phyloP scores from a whole-genome alignment of 2,329 filamentous ascomycete genomes.

The Massarina eburnea region DNA sequence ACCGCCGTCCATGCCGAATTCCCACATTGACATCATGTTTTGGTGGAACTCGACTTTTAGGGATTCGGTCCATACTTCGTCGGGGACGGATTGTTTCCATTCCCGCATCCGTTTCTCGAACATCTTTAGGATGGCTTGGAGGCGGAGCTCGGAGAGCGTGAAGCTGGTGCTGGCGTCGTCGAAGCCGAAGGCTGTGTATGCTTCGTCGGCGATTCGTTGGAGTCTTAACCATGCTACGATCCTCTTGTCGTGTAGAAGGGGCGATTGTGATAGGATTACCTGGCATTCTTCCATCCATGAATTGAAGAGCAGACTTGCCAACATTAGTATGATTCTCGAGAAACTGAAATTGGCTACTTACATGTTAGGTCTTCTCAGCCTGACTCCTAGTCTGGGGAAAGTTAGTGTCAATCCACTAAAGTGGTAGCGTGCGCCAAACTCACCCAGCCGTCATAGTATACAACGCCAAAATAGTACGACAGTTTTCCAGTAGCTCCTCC shows the following conservation, averaged over 20 bases:
- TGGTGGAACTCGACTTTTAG: slow-evolving; percentile 34
- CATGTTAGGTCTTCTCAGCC: slow-evolving; percentile 37
- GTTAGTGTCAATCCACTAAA: background rate
- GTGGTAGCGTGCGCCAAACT: background rate
- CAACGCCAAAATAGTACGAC: slow-evolving; percentile 34
- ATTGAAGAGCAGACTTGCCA: slow-evolving; percentile 26
- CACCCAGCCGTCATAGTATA: slow-evolving; percentile 37
- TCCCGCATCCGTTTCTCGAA: slow-evolving; percentile 41
- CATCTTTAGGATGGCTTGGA: slow-evolving; percentile 39
- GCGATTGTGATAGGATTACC: slow-evolving; percentile 34
- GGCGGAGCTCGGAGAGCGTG: slow-evolving; percentile 36
- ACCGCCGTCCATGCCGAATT: slow-evolving; percentile 42
- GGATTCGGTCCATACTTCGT: slow-evolving; percentile 31
- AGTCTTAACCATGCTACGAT: slow-evolving; percentile 35
- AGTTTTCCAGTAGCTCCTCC: slow-evolving; percentile 39
- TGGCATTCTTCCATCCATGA: slow-evolving; percentile 42
- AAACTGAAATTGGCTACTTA: background rate
- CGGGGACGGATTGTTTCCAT: slow-evolving; percentile 35
- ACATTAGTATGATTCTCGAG: background rate
- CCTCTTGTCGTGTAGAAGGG: slow-evolving; percentile 30
- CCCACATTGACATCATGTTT: slow-evolving; percentile 40
- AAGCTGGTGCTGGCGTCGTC: slow-evolving; percentile 43
- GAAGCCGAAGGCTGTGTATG: slow-evolving; percentile 40
- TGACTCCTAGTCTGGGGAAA: slow-evolving; percentile 35
- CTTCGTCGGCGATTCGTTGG: slow-evolving; percentile 41